Conservation (phyloP, 768 basidiomycete genomes). For the Kwoniella heveanensis region DNA sequence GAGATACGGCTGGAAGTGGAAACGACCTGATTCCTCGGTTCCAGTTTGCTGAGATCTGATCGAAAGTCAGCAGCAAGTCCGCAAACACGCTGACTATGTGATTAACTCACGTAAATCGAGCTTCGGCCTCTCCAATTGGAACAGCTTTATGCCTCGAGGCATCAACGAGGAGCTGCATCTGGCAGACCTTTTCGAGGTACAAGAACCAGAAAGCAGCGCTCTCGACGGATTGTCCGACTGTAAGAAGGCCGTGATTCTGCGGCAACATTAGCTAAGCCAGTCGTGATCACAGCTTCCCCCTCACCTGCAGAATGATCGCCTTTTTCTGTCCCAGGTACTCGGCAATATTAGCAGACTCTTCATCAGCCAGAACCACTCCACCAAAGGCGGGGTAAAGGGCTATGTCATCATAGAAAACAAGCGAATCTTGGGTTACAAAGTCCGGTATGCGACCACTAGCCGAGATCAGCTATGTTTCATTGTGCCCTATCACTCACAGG, state of each 20-base stretch:
- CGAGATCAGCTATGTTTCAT: conserved; percentile 16
- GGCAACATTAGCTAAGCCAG: not conserved
- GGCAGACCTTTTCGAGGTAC: conserved; percentile 25
- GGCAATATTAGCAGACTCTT: conserved; percentile 61
- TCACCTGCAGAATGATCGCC: conserved; percentile 32
- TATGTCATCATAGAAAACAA: conserved; percentile 23
- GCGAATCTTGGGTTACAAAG: conserved; percentile 16
- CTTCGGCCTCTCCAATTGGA: too few species aligned
- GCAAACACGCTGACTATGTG: too few species aligned
- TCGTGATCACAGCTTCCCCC: conserved; percentile 28
- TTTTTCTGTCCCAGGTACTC: conserved; percentile 32
- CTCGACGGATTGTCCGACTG: conserved; percentile 22
- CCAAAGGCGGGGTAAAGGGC: conserved; percentile 59
- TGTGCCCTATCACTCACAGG: conserved; percentile 30
- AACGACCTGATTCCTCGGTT: too few species aligned
- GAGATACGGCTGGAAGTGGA: too few species aligned
- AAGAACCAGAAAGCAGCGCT: conserved; percentile 16
- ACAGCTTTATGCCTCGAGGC: conserved; percentile 4
- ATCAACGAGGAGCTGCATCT: conserved; percentile 26
- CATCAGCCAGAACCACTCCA: conserved; percentile 60
- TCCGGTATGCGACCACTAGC: not conserved
- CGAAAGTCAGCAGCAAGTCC: too few species aligned
- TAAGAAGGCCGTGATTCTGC: not conserved
- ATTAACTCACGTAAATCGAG: too few species aligned
- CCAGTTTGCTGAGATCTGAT: too few species aligned